Percentiles rank a stretch among this genome's conserved stretches.
Conservation (phyloP, 768 basidiomycete species). For the Lanmaoa pseudosensibilis region DNA sequence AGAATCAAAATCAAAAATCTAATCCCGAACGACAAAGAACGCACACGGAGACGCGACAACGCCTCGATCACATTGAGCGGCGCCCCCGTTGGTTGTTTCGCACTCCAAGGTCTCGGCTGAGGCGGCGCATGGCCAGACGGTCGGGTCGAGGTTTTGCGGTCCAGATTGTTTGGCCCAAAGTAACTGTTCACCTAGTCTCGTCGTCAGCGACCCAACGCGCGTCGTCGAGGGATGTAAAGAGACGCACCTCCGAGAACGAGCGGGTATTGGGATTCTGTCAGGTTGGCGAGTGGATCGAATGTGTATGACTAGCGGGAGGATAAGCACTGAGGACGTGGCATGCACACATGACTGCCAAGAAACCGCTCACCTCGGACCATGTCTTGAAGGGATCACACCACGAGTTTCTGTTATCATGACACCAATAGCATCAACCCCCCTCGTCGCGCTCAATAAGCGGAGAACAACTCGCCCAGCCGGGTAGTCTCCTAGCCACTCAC, state of each 20-base stretch:
- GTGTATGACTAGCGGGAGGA: slow-evolving; percentile 39
- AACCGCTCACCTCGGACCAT: slow-evolving; percentile 44
- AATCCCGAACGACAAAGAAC: background rate
- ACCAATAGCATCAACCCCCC: background rate
- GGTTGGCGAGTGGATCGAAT: slow-evolving; percentile 49
- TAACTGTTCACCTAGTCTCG: slow-evolving; percentile 33
- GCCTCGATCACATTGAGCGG: slow-evolving; percentile 39
- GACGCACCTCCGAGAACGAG: slow-evolving; percentile 41
- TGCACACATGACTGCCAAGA: background rate
- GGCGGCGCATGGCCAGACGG: slow-evolving; percentile 49
- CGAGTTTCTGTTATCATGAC: slow-evolving; percentile 31
- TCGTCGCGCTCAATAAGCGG: background rate
- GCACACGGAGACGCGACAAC: slow-evolving; percentile 48
- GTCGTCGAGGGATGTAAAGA: slow-evolving; percentile 19
- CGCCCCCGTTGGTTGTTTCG: slow-evolving; percentile 35
- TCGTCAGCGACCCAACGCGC: background rate
- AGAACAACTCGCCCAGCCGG: slow-evolving; percentile 31
- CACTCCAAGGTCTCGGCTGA: slow-evolving; percentile 57
- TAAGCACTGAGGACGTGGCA: slow-evolving; percentile 1
- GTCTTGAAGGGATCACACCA: slow-evolving; percentile 56
- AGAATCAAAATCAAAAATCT: no score
- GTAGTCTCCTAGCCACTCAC: slow-evolving; percentile 43
- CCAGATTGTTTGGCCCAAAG: slow-evolving; percentile 50
- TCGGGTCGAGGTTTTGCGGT: slow-evolving; percentile 43
- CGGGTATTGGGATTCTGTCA: slow-evolving; percentile 35